phyloP scores from a whole-genome alignment of 768 basidiomycete species.

The Butyriboletus loyo region DNA sequence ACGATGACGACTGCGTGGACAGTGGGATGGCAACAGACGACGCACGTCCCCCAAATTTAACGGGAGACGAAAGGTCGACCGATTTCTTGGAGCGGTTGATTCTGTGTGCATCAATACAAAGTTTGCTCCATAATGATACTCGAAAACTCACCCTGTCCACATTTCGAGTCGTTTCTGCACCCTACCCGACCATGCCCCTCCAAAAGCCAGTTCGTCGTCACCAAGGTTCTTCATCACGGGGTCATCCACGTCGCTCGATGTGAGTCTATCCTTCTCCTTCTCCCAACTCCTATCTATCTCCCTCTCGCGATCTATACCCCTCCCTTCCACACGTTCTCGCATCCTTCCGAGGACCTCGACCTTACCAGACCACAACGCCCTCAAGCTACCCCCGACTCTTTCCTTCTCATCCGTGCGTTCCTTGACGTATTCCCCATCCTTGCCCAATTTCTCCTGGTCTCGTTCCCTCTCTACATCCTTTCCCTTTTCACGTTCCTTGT shows the following conservation, averaged over 20 bases:
- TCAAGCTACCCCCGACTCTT: slow-evolving; percentile 31
- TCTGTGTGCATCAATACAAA: slow-evolving; percentile 19
- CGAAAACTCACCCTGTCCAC: slow-evolving; percentile 43
- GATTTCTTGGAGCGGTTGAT: slow-evolving; percentile 35
- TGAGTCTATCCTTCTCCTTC: slow-evolving; percentile 22
- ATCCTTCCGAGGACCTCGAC: slow-evolving; percentile 26
- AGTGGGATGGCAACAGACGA: slow-evolving; percentile 30
- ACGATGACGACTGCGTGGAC: slow-evolving; percentile 36
- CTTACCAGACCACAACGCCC: slow-evolving; percentile 33
- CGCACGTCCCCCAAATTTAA: slow-evolving; percentile 21
- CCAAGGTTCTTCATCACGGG: slow-evolving; percentile 17
- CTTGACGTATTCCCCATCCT: slow-evolving; percentile 32
- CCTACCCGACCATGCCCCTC: slow-evolving; percentile 40
- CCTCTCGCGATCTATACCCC: slow-evolving; percentile 25
- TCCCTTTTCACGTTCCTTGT: slow-evolving; percentile 34
- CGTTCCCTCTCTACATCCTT: slow-evolving; percentile 31
- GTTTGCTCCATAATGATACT: not conserved
- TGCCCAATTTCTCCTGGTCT: slow-evolving; percentile 38
- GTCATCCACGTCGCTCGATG: slow-evolving; percentile 32
- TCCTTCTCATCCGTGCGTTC: slow-evolving; percentile 36
- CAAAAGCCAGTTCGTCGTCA: slow-evolving; percentile 32
- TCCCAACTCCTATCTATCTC: slow-evolving; percentile 27
- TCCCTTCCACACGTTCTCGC: slow-evolving; percentile 29
- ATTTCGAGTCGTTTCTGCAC: slow-evolving; percentile 47
- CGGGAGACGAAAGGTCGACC: slow-evolving; percentile 25